A percentile compares a stretch with the other conserved stretches of the same genome.
These are phyloP conservation scores for Chloranthus sessilifolius DNA, from an alignment of 164 flowering plant genomes.

Conservation along the genomic window DNA sequence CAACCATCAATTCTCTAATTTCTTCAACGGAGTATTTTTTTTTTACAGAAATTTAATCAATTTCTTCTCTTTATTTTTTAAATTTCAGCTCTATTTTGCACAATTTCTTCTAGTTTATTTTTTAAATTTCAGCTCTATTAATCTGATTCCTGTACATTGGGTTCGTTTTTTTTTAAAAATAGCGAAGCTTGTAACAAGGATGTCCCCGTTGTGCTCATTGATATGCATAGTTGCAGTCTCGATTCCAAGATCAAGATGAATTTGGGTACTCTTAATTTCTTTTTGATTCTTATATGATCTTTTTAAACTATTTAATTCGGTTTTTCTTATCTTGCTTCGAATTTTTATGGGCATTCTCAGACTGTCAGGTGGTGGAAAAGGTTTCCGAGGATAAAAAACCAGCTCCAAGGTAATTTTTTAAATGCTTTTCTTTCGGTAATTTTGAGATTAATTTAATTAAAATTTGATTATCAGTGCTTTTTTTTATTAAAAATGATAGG, in stretches of 20 bases:
- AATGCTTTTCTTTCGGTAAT: background rate
- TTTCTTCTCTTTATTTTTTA: background rate
- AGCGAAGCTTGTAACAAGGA: constrained; percentile 80
- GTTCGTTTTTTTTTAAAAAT: constrained; percentile 8
- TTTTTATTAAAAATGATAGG: constrained; percentile 18
- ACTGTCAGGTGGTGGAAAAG: constrained; percentile 60
- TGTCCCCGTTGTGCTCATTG: constrained; percentile 75
- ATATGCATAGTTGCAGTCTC: constrained; percentile 77
- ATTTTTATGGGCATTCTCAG: constrained; percentile 21
- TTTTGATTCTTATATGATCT: background rate
- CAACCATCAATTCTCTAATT: too few relatives aligned
- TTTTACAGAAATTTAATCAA: too few relatives aligned
- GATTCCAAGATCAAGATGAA: constrained; percentile 88
- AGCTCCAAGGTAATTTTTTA: constrained; percentile 27
- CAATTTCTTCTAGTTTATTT: background rate
- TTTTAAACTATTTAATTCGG: background rate
- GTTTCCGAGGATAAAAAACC: constrained; percentile 49
- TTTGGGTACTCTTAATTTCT: constrained; percentile 32
- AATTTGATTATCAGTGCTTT: background rate
- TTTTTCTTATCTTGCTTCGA: background rate
- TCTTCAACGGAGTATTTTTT: too few relatives aligned
- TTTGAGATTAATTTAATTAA: too few relatives aligned
- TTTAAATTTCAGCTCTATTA: background rate
- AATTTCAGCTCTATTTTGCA: background rate
- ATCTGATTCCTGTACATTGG: too few relatives aligned